Evolutionary conservation across 495 filamentous ascomycete genomes (phyloP), one percentile per base, ranked within the genome.

Genomic region (Peziza echinospora): DNA sequence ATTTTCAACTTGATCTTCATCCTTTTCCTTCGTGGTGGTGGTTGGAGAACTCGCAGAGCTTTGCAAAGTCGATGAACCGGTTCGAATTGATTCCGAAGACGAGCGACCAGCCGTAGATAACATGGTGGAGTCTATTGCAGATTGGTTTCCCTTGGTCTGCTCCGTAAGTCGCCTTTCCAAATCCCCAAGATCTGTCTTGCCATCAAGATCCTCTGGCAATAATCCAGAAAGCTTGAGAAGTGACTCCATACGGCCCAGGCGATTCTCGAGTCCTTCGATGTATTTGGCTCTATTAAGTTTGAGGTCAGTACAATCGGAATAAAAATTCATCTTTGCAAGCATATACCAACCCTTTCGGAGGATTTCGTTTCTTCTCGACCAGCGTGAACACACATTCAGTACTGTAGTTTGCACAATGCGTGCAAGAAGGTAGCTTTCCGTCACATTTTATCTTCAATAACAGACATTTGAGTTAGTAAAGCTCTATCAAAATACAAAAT

Each of bases 381-480:
- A 92, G 84, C 5, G 89, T 96, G 58, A 93, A 97, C 46, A 96
- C 73, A 58, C 89, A 97, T 54, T 94, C 86, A 7, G 84, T 93
- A 69, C 93, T 94, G 69, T 96, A 94, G 62, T 97, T 96, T 59
- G 78, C 78, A 60, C 89, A 97, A 63, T 97, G 91, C 13, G 84
- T 84, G 63, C 89, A 97, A 48, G 83, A 75, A 30, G 91, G 89
- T 62, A 89, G 76, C 64, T 91, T 93, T 44, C 89, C 89, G 59
- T 97, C 91, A 63, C 89, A 97, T 65, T 96, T 96, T 59, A 97
- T 96, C 72, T 60, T n/a, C n/a, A n/a, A n/a, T n/a, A n/a, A n/a
- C n/a, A n/a, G 26, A 34, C n/a, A n/a, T 8, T 34, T 8, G 26
- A 34, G 26, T 8, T 34, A n/a, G n/a, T 34, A n/a, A 34, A 34